Conservation (phyloP, 371 early-diverging fungal species). For the Mortierella sp. region DNA sequence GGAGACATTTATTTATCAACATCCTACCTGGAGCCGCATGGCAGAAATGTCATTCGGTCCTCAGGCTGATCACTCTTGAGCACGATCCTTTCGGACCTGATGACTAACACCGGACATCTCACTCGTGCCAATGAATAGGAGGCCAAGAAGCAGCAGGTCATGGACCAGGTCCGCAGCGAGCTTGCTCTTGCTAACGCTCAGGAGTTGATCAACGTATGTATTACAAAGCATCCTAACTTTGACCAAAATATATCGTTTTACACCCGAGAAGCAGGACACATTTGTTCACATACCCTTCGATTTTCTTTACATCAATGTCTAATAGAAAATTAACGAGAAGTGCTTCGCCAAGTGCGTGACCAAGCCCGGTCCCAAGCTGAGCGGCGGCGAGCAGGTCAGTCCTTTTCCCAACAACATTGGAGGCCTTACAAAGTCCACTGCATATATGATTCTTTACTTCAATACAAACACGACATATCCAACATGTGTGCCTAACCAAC, state of each 20-base stretch:
- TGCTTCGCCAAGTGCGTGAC: slow-evolving; percentile 88
- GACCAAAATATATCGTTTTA: neutral
- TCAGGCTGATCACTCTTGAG: neutral
- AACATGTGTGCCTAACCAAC: neutral
- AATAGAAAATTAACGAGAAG: slow-evolving; percentile 87
- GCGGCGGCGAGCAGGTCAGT: slow-evolving; percentile 76
- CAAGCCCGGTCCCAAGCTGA: slow-evolving; percentile 81
- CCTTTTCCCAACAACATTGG: neutral
- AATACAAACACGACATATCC: neutral
- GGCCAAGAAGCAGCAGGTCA: slow-evolving; percentile 86
- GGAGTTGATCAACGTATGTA: slow-evolving; percentile 85
- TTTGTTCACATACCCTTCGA: neutral
- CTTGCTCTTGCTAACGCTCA: slow-evolving; percentile 91
- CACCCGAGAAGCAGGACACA: neutral
- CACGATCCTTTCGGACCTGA: neutral
- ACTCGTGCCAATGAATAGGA: slow-evolving; percentile 32
- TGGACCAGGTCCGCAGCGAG: slow-evolving; percentile 88
- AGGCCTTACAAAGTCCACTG: neutral
- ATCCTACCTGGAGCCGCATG: neutral
- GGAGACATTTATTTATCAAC: neutral
- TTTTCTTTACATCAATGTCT: neutral
- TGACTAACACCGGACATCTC: neutral
- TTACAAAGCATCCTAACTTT: neutral
- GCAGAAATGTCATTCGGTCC: neutral
- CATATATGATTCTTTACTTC: neutral